These are phyloP conservation scores for Platismatia glauca DNA, from an alignment of 495 filamentous ascomycete genomes.

Conservation along the genomic window DNA sequence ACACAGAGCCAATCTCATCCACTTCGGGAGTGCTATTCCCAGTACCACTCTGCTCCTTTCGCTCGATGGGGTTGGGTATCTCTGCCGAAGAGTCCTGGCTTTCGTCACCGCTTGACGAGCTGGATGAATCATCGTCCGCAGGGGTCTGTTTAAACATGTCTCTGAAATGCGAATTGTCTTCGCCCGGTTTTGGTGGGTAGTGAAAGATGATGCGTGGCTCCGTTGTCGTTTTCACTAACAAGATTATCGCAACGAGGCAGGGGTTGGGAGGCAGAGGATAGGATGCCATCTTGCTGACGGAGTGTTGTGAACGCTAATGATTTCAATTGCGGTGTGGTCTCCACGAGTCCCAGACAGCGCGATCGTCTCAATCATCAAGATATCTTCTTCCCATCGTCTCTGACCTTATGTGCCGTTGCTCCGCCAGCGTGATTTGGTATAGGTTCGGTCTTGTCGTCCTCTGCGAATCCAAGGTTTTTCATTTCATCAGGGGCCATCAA, in stretches of 20 bases:
- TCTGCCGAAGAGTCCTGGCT: slow-evolving; percentile 37
- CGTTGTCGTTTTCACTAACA: slow-evolving; percentile 71
- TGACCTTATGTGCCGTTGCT: slow-evolving; percentile 1
- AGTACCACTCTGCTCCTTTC: slow-evolving; percentile 18
- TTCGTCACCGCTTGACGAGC: slow-evolving; percentile 32
- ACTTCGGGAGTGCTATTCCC: slow-evolving; percentile 28
- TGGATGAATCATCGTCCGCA: slow-evolving; percentile 10
- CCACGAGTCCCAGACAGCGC: too few relatives aligned
- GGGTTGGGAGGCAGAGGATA: slow-evolving; percentile 45
- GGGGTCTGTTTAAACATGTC: slow-evolving; percentile 12
- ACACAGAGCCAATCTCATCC: slow-evolving; percentile 36
- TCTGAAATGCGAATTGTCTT: slow-evolving; percentile 23
- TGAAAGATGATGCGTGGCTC: slow-evolving; percentile 86
- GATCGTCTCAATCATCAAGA: neutral
- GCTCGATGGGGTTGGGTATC: slow-evolving; percentile 25
- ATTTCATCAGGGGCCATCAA: slow-evolving; percentile 93
- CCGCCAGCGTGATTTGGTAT: slow-evolving; percentile 12
- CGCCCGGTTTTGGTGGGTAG: slow-evolving; percentile 61
- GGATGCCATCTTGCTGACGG: slow-evolving; percentile 34
- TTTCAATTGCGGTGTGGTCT: too few relatives aligned
- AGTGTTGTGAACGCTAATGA: neutral
- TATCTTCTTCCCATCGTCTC: slow-evolving; percentile 18
- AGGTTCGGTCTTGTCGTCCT: slow-evolving; percentile 34
- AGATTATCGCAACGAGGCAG: slow-evolving; percentile 67
- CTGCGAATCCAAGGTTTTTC: slow-evolving; percentile 78